These are phyloP conservation scores for Penicillium sp. DNA, from an alignment of 2,329 filamentous ascomycete genomes.

Conservation along the genomic window DNA sequence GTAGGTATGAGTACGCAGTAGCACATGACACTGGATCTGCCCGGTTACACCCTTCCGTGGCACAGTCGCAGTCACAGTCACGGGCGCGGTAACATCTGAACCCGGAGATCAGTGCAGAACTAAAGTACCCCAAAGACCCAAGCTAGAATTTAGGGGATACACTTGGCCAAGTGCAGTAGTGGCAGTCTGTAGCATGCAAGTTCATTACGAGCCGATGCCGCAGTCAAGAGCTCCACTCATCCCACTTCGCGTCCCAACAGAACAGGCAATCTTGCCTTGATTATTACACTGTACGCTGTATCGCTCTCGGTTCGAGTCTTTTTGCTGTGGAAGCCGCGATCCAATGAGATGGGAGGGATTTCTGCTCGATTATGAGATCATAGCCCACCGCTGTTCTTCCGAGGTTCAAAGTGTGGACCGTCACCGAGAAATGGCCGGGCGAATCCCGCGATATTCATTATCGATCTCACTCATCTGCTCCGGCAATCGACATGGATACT, in stretches of 20 bases:
- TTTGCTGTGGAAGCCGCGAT: neutral
- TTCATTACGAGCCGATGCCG: neutral
- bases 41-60: neutral
- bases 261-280: neutral
- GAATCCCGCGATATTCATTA: constrained; percentile 7
- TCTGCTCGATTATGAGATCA: neutral
- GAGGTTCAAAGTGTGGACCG: neutral
- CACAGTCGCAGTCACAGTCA: neutral
- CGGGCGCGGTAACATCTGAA: neutral
- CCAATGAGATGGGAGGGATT: neutral
- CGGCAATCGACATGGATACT: neutral
- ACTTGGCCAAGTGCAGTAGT: neutral
- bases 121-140: neutral
- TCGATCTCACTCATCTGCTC: neutral
- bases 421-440: constrained; percentile 15
- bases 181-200: neutral
- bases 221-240: constrained; percentile 13
- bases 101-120: neutral
- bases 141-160: neutral
- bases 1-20: too few species aligned
- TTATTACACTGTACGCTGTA: neutral
- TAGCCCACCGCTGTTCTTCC: neutral
- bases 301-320: neutral
- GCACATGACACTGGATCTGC: too few species aligned
- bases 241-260: constrained; percentile 19